A percentile compares a stretch with the other conserved stretches of the same genome.
Conservation (phyloP, 192 early-diverging fungal species). For the Podila epigama region DNA sequence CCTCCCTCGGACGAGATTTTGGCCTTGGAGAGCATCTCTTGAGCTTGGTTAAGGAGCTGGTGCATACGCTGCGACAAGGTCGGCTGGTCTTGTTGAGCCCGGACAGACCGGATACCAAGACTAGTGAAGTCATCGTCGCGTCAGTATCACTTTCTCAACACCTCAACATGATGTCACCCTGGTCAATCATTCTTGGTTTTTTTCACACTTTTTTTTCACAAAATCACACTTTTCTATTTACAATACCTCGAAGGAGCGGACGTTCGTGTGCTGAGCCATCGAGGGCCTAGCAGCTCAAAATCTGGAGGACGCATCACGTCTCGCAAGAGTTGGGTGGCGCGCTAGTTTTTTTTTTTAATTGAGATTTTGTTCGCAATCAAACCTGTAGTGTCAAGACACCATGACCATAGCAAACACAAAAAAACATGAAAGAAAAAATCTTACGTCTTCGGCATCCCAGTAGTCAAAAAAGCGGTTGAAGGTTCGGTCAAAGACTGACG, state of each 20-base stretch:
- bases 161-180: too few species aligned
- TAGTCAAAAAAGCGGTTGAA: not conserved
- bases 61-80: not conserved
- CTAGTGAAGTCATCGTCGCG: too few species aligned
- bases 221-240: not conserved
- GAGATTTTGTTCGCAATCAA: not conserved
- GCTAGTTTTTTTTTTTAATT: not conserved
- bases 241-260: not conserved
- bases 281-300: not conserved
- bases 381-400: too few species aligned
- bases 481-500: conserved; percentile 3
- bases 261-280: not conserved
- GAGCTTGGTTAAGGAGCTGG: not conserved
- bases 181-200: too few species aligned
- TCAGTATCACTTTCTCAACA: too few species aligned
- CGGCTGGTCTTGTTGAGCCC: too few species aligned
- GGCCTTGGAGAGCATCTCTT: not conserved
- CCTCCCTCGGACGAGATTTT: not conserved
- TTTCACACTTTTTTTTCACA: too few species aligned
- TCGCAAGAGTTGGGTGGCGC: not conserved
- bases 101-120: too few species aligned
- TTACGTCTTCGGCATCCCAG: conserved; percentile 1
- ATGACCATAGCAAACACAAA: not conserved
- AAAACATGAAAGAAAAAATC: not conserved
- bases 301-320: not conserved